Conservation (phyloP, 148 eudicot species). For the Agrostemma githago region DNA sequence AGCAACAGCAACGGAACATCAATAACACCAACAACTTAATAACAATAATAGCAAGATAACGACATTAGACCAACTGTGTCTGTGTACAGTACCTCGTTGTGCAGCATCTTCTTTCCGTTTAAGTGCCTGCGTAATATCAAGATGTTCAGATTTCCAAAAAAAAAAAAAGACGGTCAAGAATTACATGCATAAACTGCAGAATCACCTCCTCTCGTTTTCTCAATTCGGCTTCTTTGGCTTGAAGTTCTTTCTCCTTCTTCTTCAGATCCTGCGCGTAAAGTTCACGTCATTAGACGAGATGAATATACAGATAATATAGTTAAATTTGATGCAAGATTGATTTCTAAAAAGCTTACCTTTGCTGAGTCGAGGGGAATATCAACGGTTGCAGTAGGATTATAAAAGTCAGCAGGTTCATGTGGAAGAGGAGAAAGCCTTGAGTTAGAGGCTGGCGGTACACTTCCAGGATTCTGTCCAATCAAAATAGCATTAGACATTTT, state of each 20-base stretch:
- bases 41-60: no score
- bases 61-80: not conserved
- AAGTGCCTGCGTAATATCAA: slow-evolving; percentile 52
- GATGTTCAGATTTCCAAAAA: slow-evolving; percentile 15
- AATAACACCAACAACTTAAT: no score
- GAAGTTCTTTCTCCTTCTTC: slow-evolving; percentile 82
- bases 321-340: slow-evolving; percentile 7
- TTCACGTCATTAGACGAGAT: no score
- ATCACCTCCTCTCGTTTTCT: slow-evolving; percentile 80
- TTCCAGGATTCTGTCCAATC: slow-evolving; percentile 55
- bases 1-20: no score
- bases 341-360: slow-evolving; percentile 32
- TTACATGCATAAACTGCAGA: no score
- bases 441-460: slow-evolving; percentile 63
- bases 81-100: slow-evolving; percentile 72
- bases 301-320: no score
- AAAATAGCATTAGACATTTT: not conserved
- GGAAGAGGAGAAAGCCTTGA: slow-evolving; percentile 91
- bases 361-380: slow-evolving; percentile 79
- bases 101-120: slow-evolving; percentile 88
- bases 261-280: slow-evolving; percentile 58
- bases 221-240: slow-evolving; percentile 83
- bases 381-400: slow-evolving; percentile 66
- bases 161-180: slow-evolving; percentile 2
- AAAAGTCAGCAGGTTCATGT: slow-evolving; percentile 88